Percentiles rank a stretch among this genome's conserved stretches.
Evolutionary conservation across 306 rosid genomes (phyloP).

Genomic region (Fagus crenata): DNA sequence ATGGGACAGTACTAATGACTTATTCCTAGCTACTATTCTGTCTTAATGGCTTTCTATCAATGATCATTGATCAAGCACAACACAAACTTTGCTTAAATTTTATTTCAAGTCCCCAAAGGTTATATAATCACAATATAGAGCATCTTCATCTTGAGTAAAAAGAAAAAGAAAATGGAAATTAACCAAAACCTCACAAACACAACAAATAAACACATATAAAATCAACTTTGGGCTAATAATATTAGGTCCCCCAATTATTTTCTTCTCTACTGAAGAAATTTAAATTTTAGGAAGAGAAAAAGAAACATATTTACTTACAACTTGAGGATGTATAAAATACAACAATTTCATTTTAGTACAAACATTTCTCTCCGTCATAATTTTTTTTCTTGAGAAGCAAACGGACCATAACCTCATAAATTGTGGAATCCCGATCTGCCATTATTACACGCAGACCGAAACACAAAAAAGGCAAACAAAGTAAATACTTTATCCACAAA

Average conservation of each 20-base stretch:
- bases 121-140: not conserved
- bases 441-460: conserved; percentile 28
- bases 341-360: conserved; percentile 18
- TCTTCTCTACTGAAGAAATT: conserved; percentile 1
- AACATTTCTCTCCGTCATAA: not conserved
- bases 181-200: not conserved
- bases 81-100: not conserved
- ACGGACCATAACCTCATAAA: conserved; percentile 27
- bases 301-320: conserved; percentile 32
- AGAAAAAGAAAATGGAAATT: not conserved
- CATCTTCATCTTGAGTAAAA: not conserved
- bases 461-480: conserved; percentile 8
- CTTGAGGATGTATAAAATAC: conserved; percentile 30
- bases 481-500: conserved; percentile 61
- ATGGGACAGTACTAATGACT: not conserved
- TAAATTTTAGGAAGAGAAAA: conserved; percentile 2
- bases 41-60: not conserved
- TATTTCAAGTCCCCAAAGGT: not conserved
- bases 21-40: not conserved
- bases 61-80: not conserved
- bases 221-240: conserved; percentile 3
- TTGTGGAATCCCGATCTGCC: conserved; percentile 35
- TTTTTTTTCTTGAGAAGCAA: conserved; percentile 19
- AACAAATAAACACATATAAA: not conserved
- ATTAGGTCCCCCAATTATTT: not conserved